phyloP scores from a whole-genome alignment of 352 stramenopile species.

The Globisporangium nunn region DNA sequence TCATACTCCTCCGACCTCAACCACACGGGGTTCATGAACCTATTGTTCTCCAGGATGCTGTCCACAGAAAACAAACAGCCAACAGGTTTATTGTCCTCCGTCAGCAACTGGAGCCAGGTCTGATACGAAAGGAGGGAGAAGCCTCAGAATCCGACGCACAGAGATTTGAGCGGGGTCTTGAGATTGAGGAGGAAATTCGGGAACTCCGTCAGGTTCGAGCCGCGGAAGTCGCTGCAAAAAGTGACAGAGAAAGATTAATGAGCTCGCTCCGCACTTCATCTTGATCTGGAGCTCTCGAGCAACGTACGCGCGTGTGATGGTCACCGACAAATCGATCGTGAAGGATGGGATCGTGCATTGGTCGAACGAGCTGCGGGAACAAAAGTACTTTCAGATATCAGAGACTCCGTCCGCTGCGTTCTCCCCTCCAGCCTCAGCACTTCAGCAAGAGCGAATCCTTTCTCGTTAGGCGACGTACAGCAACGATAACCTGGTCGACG shows the following conservation, averaged over 20 bases:
- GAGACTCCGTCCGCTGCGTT: not conserved
- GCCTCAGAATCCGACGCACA: no score
- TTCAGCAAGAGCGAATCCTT: not conserved
- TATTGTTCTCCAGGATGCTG: constrained; percentile 13
- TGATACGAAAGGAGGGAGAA: not conserved
- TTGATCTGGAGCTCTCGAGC: not conserved
- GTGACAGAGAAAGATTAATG: not conserved
- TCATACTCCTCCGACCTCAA: constrained; percentile 12
- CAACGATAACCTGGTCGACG: constrained; percentile 20
- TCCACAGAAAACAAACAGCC: not conserved
- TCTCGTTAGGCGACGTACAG: constrained; percentile 18
- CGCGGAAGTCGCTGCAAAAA: not conserved
- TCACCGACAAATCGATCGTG: not conserved
- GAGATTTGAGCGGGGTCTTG: not conserved
- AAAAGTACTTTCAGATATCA: not conserved
- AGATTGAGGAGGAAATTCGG: not conserved
- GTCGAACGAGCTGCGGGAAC: constrained; percentile 34
- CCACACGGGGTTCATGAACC: constrained; percentile 13
- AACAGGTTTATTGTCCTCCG: no score
- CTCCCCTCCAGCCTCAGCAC: not conserved
- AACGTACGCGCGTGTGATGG: not conserved
- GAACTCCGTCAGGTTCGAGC: not conserved
- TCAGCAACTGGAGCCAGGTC: no score
- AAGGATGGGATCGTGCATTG: constrained; percentile 28
- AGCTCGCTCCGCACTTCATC: not conserved